phyloP scores from a whole-genome alignment of 179 eudicot genomes.

The Corrigiola litoralis region DNA sequence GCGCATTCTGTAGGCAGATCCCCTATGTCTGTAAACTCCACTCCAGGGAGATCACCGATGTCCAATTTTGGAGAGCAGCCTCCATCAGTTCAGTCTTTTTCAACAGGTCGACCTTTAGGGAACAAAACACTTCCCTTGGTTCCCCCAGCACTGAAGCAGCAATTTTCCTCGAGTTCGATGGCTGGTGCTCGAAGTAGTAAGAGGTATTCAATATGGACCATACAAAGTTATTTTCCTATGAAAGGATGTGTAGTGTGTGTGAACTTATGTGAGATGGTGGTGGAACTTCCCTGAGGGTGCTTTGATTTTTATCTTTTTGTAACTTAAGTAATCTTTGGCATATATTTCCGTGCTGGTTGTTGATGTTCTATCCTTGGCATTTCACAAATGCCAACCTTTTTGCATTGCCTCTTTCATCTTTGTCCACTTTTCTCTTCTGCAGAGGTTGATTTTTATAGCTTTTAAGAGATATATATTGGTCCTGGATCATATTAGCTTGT shows the following conservation, averaged over 20 bases:
- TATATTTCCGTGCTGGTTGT: too few relatives aligned
- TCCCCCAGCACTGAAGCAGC: slow-evolving; percentile 56
- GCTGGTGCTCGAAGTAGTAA: slow-evolving; percentile 45
- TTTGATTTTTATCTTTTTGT: background rate
- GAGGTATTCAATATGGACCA: slow-evolving; percentile 37
- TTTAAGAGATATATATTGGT: background rate
- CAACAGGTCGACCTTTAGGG: slow-evolving; percentile 42
- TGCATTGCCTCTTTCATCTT: too few relatives aligned
- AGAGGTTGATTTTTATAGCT: background rate
- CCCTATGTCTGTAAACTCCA: slow-evolving; percentile 23
- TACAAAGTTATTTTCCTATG: background rate
- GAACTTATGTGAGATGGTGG: background rate
- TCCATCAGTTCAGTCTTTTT: slow-evolving; percentile 47
- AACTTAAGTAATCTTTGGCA: background rate
- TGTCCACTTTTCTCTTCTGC: too few relatives aligned
- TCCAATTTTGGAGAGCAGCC: slow-evolving; percentile 49
- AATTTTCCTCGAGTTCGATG: slow-evolving; percentile 37
- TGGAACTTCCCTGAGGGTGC: background rate
- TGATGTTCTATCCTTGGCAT: too few relatives aligned
- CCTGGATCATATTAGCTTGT: too few relatives aligned
- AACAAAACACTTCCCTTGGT: slow-evolving; percentile 52
- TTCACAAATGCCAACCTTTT: too few relatives aligned
- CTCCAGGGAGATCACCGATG: slow-evolving; percentile 27
- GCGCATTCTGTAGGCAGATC: slow-evolving; percentile 40
- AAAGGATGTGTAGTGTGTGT: background rate